Evolutionary conservation across 179 eudicot species (phyloP).

Genomic region (Corrigiola litoralis): DNA sequence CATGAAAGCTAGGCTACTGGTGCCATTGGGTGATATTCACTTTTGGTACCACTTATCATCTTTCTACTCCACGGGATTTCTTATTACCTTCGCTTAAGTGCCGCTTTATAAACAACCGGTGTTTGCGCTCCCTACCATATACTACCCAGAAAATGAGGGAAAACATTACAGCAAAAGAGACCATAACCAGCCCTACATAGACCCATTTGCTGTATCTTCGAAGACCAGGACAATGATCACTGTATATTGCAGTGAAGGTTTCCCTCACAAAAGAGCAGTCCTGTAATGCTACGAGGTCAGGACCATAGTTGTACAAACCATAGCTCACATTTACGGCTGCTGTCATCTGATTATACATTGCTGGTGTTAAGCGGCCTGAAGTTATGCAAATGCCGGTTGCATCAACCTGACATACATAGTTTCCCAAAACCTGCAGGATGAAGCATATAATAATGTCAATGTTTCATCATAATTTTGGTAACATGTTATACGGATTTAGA

Average conservation of each 20-base stretch:
- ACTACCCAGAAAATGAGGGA: constrained; percentile 80
- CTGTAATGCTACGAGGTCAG: constrained; percentile 62
- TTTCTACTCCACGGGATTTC: too few relatives aligned
- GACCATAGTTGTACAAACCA: constrained; percentile 61
- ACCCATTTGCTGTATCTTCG: constrained; percentile 58
- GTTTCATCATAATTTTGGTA: neutral
- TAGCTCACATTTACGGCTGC: constrained; percentile 68
- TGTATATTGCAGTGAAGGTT: constrained; percentile 51
- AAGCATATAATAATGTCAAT: neutral
- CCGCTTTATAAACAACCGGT: constrained; percentile 55
- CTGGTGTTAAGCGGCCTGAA: constrained; percentile 68
- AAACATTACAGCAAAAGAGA: constrained; percentile 64
- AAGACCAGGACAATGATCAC: constrained; percentile 64
- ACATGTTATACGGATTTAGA: too few relatives aligned
- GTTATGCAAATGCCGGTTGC: constrained; percentile 58
- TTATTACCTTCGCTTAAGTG: constrained; percentile 21
- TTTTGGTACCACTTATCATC: too few relatives aligned
- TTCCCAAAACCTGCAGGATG: constrained; percentile 50
- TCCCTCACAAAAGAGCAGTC: constrained; percentile 75
- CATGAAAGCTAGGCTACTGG: neutral
- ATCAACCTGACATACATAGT: constrained; percentile 64
- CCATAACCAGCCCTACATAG: constrained; percentile 65
- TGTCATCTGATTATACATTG: constrained; percentile 53
- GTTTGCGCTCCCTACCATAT: constrained; percentile 76
- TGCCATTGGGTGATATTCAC: neutral